phyloP scores from a whole-genome alignment of 2,329 filamentous ascomycete genomes.

The Ophiocordyceps camponoti-leonardi region DNA sequence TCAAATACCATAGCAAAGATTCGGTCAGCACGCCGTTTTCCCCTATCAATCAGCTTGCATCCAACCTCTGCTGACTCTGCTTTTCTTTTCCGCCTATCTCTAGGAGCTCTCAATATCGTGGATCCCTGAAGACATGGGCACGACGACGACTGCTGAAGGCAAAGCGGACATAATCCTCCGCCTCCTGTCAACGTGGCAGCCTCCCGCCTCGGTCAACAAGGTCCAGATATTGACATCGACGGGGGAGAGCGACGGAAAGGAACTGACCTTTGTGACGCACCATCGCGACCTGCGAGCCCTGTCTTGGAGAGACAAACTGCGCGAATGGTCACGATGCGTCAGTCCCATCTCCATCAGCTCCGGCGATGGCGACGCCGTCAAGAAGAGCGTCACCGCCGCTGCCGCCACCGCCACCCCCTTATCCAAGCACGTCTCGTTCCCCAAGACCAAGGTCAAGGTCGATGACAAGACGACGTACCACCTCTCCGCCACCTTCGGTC shows the following conservation, averaged over 20 bases:
- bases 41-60: too few species aligned
- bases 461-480: background rate
- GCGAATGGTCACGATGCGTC: constrained; percentile 14
- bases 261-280: constrained; percentile 6
- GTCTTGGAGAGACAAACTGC: constrained; percentile 17
- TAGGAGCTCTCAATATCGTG: constrained; percentile 22
- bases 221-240: constrained; percentile 8
- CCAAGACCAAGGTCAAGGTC: background rate
- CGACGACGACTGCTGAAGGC: constrained; percentile 17
- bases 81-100: too few species aligned
- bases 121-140: constrained; percentile 15
- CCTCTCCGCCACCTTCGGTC: constrained; percentile 31
- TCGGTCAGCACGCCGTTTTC: constrained; percentile 5
- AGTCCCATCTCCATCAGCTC: constrained; percentile 5
- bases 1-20: constrained; percentile 6
- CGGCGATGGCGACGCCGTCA: background rate
- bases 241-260: background rate
- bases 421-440: background rate
- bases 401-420: too few species aligned
- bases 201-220: background rate
- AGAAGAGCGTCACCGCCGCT: background rate
- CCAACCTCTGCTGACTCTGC: too few species aligned
- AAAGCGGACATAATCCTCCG: constrained; percentile 26
- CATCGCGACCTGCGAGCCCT: constrained; percentile 15
- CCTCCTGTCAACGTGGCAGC: constrained; percentile 18